These are phyloP conservation scores for Salix exigua DNA, from an alignment of 345 rosid genomes.

Conservation along the genomic window DNA sequence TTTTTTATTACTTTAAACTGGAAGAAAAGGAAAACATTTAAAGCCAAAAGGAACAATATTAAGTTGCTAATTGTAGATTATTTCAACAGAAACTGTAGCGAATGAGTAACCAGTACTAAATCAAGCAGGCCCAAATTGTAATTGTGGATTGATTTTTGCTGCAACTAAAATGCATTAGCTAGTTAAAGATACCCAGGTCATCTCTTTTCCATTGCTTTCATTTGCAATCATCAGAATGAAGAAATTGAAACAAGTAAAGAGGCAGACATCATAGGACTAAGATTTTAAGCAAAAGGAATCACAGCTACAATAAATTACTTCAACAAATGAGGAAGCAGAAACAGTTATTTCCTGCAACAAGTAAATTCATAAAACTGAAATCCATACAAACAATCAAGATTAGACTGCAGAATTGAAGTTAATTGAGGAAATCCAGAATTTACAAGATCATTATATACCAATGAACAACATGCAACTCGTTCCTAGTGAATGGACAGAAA, in stretches of 20 bases:
- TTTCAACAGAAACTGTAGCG: neutral
- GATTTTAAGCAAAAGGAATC: neutral
- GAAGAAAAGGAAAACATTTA: neutral
- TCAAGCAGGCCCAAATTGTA: neutral
- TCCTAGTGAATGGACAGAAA: neutral
- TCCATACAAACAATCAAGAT: neutral
- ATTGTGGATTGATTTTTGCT: conserved; percentile 1
- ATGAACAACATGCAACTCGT: neutral
- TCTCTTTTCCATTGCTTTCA: neutral
- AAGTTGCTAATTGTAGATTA: neutral
- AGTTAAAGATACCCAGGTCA: neutral
- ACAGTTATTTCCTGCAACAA: neutral
- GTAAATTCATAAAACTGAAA: neutral
- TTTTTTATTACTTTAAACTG: neutral
- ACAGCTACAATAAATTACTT: neutral
- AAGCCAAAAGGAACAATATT: neutral
- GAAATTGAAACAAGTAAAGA: neutral
- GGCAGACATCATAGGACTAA: neutral
- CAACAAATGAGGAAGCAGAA: neutral
- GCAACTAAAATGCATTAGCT: neutral
- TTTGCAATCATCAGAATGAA: neutral
- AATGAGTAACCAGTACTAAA: neutral
- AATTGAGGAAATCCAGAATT: neutral
- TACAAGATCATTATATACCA: neutral
- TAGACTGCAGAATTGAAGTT: neutral